Conservation (phyloP, 352 stramenopile species). For the Phytophthora macrochlamydospora region DNA sequence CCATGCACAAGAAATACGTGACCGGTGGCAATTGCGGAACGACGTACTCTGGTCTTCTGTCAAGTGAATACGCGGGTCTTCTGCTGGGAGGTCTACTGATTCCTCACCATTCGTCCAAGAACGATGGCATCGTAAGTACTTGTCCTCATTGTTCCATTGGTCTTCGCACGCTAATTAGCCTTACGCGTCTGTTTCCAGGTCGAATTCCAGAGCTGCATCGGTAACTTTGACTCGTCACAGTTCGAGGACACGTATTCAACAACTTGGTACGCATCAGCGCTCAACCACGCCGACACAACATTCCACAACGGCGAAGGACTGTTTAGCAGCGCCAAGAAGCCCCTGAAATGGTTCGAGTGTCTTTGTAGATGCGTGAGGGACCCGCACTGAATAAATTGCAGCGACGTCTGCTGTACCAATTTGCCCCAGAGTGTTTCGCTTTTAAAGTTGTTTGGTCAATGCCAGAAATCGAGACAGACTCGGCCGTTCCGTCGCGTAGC, state of each 20-base stretch:
- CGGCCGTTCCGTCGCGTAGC: conserved; percentile 15
- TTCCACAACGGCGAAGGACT: conserved; percentile 65
- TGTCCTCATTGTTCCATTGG: neutral
- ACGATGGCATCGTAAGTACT: conserved; percentile 59
- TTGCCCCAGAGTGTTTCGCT: neutral
- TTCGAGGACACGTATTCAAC: conserved; percentile 47
- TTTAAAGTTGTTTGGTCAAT: conserved; percentile 22
- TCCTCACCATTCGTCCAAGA: conserved; percentile 51
- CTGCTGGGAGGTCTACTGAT: conserved; percentile 42
- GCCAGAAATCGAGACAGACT: conserved; percentile 25
- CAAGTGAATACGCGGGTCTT: conserved; percentile 40
- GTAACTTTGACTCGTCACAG: conserved; percentile 34
- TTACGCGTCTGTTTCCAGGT: conserved; percentile 34
- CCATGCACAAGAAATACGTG: conserved; percentile 41
- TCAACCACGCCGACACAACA: conserved; percentile 66
- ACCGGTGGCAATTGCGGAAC: conserved; percentile 48
- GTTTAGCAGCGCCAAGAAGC: conserved; percentile 56
- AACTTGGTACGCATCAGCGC: conserved; percentile 48
- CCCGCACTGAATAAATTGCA: neutral
- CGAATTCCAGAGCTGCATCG: conserved; percentile 65
- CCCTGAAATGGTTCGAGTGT: conserved; percentile 64
- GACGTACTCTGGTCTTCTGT: conserved; percentile 47
- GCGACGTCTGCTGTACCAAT: neutral
- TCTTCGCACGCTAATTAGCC: neutral
- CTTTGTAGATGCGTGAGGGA: conserved; percentile 16